Evolutionary conservation across 768 basidiomycete genomes (phyloP), one percentile per base, ranked within the genome.

Genomic region (Amylocystis lapponica): DNA sequence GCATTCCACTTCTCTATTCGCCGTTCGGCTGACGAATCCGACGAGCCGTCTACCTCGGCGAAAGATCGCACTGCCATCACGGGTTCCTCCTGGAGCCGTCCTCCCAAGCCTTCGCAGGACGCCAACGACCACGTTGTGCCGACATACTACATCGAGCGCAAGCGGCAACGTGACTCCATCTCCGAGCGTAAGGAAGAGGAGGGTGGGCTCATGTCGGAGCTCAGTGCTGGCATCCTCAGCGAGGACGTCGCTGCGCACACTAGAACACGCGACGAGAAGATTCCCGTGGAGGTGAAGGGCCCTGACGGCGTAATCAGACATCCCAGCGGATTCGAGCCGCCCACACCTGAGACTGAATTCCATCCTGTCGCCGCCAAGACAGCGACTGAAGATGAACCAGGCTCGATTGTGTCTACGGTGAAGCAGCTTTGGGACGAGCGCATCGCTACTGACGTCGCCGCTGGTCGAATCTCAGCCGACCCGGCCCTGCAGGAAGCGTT

Each of bases 291-390:
- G 50, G 59, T 70, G 0, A 50, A 57, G 25, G 57, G 61, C 20
- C 44, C 41, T 3, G 69, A 72, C 38, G 71, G 71, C 19, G 64
- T 51, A 1, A 52, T 70, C 30, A 57, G 57, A 27, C 69, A 70
- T 37, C 62, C 70, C 1, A 69, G 67, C 23, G 71, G 71, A 1
- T 73, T 70, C 49, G 60, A 65, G 9, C 69, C 69, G 2, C 70
- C 70, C 2, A 72, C 70, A 1, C 63, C 70, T 36, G 65, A 54
- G 42, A 57, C 58, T 4, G 52, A 64, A 8, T 72, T 69, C 54
- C 58, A 60, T 31, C 56, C 56, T 7, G 45, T 49, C 27, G 56
- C 54, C 1, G 49, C 54, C 7, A 52, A 55, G 47, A 35, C 46
- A 5, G 36, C 50, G 27, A 49, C 51, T 0, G 54, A 48, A 22